Conservation (phyloP, 257 asterid species). For the Parsonsia alboflavescens region DNA sequence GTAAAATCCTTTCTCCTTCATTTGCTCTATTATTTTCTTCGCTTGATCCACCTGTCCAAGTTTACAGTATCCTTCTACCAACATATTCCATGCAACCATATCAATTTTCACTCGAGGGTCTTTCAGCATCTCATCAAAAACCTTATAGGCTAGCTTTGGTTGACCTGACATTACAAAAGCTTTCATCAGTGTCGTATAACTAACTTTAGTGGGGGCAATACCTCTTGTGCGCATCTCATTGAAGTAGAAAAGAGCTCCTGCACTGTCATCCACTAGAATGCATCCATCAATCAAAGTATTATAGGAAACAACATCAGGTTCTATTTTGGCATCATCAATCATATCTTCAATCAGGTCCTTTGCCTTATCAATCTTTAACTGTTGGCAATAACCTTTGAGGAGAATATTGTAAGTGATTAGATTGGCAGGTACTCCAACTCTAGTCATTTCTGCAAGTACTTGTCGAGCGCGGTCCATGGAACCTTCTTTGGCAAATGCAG, state of each 20-base stretch:
- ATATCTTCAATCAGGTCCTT: slow-evolving; percentile 65
- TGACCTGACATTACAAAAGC: slow-evolving; percentile 86
- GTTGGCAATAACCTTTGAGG: slow-evolving; percentile 86
- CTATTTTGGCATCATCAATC: slow-evolving; percentile 52
- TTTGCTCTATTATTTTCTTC: slow-evolving; percentile 48
- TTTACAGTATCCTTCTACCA: slow-evolving; percentile 80
- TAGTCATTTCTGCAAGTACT: slow-evolving; percentile 68
- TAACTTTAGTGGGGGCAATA: slow-evolving; percentile 84
- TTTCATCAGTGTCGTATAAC: slow-evolving; percentile 95
- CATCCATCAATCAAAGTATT: slow-evolving; percentile 89
- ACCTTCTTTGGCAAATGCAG: slow-evolving; percentile 74
- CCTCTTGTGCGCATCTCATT: slow-evolving; percentile 91
- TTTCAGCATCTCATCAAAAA: slow-evolving; percentile 83
- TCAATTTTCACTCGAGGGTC: slow-evolving; percentile 90
- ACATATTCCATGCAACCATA: slow-evolving; percentile 92
- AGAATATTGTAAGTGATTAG: slow-evolving; percentile 80
- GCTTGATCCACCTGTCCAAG: slow-evolving; percentile 74
- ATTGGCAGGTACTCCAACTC: slow-evolving; percentile 63
- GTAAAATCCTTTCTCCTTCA: slow-evolving; percentile 62
- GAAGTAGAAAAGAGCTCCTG: slow-evolving; percentile 82
- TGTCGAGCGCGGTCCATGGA: slow-evolving; percentile 74
- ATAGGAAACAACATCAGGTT: slow-evolving; percentile 92
- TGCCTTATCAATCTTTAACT: slow-evolving; percentile 77
- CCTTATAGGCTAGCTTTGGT: slow-evolving; percentile 71
- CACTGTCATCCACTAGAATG: slow-evolving; percentile 67